These are phyloP conservation scores for Berkeleyomyces basicola DNA, from an alignment of 2,329 filamentous ascomycete species.

Conservation along the genomic window DNA sequence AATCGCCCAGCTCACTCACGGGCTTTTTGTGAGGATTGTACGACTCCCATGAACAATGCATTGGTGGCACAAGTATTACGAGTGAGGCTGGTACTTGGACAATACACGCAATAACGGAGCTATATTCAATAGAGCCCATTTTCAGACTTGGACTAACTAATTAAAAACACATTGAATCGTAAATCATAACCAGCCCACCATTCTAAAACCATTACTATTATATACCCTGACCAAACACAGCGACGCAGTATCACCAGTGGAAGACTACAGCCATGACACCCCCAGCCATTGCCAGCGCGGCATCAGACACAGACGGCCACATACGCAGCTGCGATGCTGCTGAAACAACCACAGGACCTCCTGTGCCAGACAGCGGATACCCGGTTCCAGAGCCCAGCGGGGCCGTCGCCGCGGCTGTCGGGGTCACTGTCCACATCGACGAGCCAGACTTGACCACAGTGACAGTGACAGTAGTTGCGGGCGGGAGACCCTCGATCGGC, in stretches of 20 bases:
- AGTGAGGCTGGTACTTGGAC: neutral
- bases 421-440: slow-evolving; percentile 10
- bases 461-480: slow-evolving; percentile 8
- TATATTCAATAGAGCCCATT: neutral
- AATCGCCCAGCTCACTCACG: neutral
- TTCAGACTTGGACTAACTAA: neutral
- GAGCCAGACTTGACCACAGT: slow-evolving; percentile 11
- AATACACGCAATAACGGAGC: neutral
- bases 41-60: neutral
- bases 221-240: neutral
- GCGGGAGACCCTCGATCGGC: slow-evolving; percentile 7
- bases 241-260: neutral
- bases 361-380: neutral
- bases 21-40: neutral
- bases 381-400: slow-evolving; percentile 3
- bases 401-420: slow-evolving; percentile 1
- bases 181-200: neutral
- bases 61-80: neutral
- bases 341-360: slow-evolving; percentile 7
- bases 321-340: slow-evolving; percentile 13
- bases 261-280: neutral
- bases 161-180: neutral
- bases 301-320: neutral
- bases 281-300: slow-evolving; percentile 8
- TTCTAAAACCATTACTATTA: neutral